phyloP scores from a whole-genome alignment of 208 protist genomes.

The Crithidia brevicula region DNA sequence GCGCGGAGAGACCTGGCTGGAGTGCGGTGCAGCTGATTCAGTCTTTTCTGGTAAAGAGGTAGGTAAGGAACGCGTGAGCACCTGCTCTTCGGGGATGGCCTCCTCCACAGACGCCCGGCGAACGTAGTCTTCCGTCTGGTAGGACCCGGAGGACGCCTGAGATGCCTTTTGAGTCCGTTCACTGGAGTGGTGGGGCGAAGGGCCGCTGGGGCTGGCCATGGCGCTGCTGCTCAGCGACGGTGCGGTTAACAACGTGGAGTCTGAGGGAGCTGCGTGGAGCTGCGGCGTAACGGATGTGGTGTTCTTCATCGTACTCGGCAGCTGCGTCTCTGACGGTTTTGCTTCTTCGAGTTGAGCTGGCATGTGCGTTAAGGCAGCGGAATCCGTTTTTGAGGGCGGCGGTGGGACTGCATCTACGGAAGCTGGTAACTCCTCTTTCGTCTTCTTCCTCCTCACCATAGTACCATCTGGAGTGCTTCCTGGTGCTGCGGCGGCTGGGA shows the following conservation, averaged over 20 bases:
- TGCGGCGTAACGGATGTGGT: neutral
- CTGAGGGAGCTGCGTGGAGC: neutral
- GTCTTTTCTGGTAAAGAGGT: too few relatives aligned
- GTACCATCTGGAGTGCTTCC: neutral
- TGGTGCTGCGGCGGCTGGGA: neutral
- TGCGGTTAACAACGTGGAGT: neutral
- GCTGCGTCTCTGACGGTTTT: neutral
- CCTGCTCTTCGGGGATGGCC: constrained; percentile 4
- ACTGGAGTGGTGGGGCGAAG: neutral
- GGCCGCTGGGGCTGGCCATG: neutral
- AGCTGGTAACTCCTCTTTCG: neutral
- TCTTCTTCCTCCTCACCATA: neutral
- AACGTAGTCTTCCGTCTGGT: constrained; percentile 1
- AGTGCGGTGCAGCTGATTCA: too few relatives aligned
- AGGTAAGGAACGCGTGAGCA: neutral
- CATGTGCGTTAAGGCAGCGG: too few relatives aligned
- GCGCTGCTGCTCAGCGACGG: neutral
- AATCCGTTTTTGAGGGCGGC: neutral
- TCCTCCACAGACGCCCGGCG: neutral
- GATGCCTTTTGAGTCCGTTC: neutral
- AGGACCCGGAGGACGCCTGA: neutral
- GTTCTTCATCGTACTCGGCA: neutral
- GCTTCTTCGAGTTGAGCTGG: too few relatives aligned
- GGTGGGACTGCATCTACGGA: neutral
- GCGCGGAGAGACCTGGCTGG: too few relatives aligned